These are phyloP conservation scores for Gautieria morchelliformis DNA, from an alignment of 768 basidiomycete genomes.

Conservation along the genomic window DNA sequence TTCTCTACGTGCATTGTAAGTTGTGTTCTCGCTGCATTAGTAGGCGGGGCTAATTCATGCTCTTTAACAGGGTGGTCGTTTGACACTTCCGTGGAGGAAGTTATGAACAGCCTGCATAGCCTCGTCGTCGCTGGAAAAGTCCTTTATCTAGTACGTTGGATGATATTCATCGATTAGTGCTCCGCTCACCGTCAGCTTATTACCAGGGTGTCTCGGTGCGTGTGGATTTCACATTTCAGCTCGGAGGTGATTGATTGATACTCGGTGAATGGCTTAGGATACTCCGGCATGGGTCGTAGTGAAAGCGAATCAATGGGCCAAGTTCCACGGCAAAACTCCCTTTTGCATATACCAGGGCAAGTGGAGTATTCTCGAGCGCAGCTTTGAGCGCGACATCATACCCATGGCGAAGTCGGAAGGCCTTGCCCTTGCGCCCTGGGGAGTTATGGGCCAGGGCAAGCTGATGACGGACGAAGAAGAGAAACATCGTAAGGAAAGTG, in stretches of 20 bases:
- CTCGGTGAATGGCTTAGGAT: conserved; percentile 12
- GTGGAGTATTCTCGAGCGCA: conserved; percentile 35
- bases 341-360: conserved; percentile 46
- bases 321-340: conserved; percentile 36
- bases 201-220: conserved; percentile 15
- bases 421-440: conserved; percentile 30
- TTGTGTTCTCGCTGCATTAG: too few species aligned
- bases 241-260: too few species aligned
- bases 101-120: conserved; percentile 36
- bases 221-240: too few species aligned
- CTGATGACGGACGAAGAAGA: conserved; percentile 24
- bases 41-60: too few species aligned
- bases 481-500: conserved; percentile 18
- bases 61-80: conserved; percentile 27
- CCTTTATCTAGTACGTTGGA: conserved; percentile 27
- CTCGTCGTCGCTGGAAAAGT: conserved; percentile 36
- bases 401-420: conserved; percentile 28
- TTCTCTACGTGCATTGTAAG: conserved; percentile 42
- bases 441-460: conserved; percentile 26
- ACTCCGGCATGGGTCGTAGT: conserved; percentile 42
- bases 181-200: too few species aligned
- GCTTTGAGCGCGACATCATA: conserved; percentile 46
- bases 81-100: conserved; percentile 34
- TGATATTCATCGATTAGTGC: background rate
- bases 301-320: conserved; percentile 41